Base-by-base conservation (phyloP, 371 early-diverging fungal genomes). In the Fennellomyces sp. region DNA sequence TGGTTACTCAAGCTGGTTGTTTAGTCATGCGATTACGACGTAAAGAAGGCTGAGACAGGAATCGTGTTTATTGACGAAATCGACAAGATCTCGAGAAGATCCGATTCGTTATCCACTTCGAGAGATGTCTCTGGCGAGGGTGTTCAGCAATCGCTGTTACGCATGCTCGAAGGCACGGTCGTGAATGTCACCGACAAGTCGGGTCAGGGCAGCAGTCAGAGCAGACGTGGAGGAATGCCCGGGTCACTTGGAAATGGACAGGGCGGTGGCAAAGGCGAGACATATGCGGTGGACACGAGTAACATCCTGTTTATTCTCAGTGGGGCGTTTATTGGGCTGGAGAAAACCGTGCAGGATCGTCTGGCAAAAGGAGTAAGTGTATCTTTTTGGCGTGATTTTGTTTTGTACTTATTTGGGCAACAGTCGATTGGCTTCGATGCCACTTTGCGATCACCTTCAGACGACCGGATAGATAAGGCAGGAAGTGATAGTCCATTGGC, bases 61-160 rank as follows among this genome's bases (percentile, higher is more conserved):
- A 94, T 96, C 57, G 92, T 96, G 13, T 95, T 95, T 71, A 93
- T 96, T 56, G 96, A 96, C 65, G 96, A 96, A 69, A 91, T 96
- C 39, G 96, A 96, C 79, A 95, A 95, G 69, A 91, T 95, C 38
- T 84, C 94, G 1, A 76, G 90, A 60, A 73, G 91, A 64, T 85
- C 91, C 0, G 95, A 94, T 68, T 68, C 89, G 8, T 78, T 82
- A 60, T 87, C 91, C 0, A 82, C 87, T 28, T 86, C 93, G 10
- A 91, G 93, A 57, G 96, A 96, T 74, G 96, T 96, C 0, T 92
- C 94, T 11, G 96, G 96, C 55, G 96, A 96, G 72, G 96, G 96
- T 11, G 96, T 96, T 8, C 96, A 96, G 64, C 95, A 96, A 68
- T 83, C 91, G 0, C 66, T 95, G 15, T 72, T 96, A 42, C 76